phyloP scores from a whole-genome alignment of 345 rosid genomes.

The Camelina neglecta region DNA sequence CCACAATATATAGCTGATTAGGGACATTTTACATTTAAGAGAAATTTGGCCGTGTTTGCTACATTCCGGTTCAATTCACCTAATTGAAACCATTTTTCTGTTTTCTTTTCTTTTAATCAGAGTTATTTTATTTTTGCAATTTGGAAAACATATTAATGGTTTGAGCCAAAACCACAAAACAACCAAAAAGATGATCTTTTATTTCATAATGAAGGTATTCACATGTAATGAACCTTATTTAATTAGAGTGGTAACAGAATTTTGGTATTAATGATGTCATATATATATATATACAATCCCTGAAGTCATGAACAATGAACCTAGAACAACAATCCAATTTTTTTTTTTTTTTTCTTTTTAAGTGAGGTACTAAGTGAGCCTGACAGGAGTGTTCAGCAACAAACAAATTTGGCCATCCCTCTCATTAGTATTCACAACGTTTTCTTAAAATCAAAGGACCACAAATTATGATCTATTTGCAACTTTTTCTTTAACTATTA shows the following conservation, averaged over 20 bases:
- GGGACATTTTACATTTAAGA: constrained; percentile 1
- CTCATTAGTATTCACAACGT: constrained; percentile 13
- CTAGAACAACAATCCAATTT: constrained; percentile 31
- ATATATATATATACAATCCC: neutral
- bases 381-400: constrained; percentile 27
- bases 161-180: constrained; percentile 2
- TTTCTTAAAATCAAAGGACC: neutral
- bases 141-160: constrained; percentile 3
- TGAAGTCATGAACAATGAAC: constrained; percentile 15
- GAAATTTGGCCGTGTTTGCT: constrained; percentile 27
- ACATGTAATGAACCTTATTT: no score
- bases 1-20: constrained; percentile 4
- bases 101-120: neutral
- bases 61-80: constrained; percentile 36
- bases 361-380: constrained; percentile 26
- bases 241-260: neutral
- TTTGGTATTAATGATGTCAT: neutral
- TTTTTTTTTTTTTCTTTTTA: neutral
- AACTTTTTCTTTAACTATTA: constrained; percentile 2
- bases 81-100: neutral
- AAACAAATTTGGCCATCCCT: constrained; percentile 25
- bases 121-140: neutral
- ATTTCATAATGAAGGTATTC: no score
- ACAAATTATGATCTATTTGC: constrained; percentile 27
- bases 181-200: neutral